A percentile compares a stretch with the other conserved stretches of the same genome.
Evolutionary conservation across 352 stramenopile species (phyloP).

Genomic region (Thraustotheca clavata): DNA sequence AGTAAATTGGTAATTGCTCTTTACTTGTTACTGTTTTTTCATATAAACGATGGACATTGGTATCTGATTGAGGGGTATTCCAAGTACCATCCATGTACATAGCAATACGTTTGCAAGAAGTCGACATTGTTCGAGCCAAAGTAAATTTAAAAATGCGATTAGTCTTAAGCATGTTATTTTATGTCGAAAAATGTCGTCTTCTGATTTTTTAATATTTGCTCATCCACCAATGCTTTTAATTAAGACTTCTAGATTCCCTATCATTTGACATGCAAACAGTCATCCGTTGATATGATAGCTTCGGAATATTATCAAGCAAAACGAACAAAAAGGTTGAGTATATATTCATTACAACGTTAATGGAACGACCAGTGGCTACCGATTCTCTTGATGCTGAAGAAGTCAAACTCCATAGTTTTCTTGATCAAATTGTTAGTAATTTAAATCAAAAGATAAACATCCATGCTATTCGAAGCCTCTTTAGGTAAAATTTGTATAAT

Average conservation of each 20-base stretch:
- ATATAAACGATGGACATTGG: not conserved
- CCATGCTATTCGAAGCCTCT: conserved; percentile 18
- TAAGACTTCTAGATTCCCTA: not conserved
- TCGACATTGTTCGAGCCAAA: not conserved
- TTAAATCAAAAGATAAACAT: conserved; percentile 17
- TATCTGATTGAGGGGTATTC: not conserved
- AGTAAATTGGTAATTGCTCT: not conserved
- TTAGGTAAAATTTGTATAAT: not conserved
- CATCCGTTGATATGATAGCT: not conserved
- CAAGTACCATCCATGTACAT: conserved; percentile 4
- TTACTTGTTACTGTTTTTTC: not conserved
- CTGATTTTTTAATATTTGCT: not conserved
- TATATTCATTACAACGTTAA: not conserved
- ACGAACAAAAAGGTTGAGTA: not conserved
- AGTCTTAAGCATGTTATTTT: not conserved
- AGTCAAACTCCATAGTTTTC: conserved; percentile 20
- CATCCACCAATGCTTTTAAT: not conserved
- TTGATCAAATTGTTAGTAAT: not conserved
- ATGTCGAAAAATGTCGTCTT: too few relatives aligned
- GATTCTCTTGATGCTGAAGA: conserved; percentile 1
- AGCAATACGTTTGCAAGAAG: not conserved
- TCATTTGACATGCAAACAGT: not conserved
- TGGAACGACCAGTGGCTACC: not conserved
- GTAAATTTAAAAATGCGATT: not conserved
- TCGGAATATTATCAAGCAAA: not conserved